Conservation (phyloP, 768 basidiomycete species). For the Clitopilus passeckerianus region DNA sequence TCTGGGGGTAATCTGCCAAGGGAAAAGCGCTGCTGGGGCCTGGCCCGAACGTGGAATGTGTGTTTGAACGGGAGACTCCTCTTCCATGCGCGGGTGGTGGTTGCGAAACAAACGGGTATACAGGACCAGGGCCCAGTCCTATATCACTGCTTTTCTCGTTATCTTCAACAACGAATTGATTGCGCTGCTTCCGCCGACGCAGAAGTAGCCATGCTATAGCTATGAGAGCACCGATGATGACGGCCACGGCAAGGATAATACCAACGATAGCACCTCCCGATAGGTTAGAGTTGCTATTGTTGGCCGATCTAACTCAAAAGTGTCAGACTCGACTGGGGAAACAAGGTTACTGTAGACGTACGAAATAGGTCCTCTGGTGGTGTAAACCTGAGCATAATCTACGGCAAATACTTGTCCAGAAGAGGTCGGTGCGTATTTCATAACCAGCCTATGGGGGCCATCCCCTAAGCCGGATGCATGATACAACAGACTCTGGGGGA, state of each 20-base stretch:
- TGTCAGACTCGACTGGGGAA: no score
- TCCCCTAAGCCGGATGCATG: constrained; percentile 17
- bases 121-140: no score
- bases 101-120: no score
- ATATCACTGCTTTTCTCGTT: background rate
- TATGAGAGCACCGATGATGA: background rate
- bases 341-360: background rate
- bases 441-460: constrained; percentile 7
- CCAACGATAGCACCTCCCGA: constrained; percentile 5
- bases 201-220: constrained; percentile 5
- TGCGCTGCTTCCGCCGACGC: background rate
- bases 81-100: no score
- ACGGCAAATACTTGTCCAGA: background rate
- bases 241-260: constrained; percentile 1
- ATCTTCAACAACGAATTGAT: background rate
- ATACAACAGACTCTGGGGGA: constrained; percentile 20
- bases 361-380: background rate
- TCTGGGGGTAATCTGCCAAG: background rate
- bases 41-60: constrained; percentile 5
- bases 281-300: background rate
- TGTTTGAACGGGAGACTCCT: background rate
- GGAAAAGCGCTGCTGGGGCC: background rate
- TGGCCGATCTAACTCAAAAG: background rate
- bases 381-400: background rate
- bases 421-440: background rate